Evolutionary conservation across 805 yeast genomes (phyloP).

Genomic region (Yamadazyma phyllophila): DNA sequence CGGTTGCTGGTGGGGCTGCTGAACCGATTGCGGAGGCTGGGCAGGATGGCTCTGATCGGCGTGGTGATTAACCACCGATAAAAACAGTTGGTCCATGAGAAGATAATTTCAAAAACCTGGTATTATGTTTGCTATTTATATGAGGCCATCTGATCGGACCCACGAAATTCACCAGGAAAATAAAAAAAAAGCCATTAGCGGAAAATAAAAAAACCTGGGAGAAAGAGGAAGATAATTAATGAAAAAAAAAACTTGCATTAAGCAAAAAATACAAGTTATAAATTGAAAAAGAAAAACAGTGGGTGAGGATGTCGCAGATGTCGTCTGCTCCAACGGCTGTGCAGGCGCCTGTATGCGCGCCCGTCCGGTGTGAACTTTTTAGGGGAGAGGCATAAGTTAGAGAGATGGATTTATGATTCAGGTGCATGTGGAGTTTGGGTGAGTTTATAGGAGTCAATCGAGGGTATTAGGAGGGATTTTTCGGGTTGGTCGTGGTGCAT

Average conservation of each 20-base stretch:
- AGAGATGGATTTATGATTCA: no score
- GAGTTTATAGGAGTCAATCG: no score
- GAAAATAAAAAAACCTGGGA: neutral
- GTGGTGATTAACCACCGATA: slow-evolving; percentile 14
- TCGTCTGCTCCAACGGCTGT: neutral
- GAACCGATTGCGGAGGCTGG: neutral
- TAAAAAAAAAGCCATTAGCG: neutral
- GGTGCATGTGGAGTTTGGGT: no score
- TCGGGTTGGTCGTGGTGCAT: no score
- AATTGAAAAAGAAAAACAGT: neutral
- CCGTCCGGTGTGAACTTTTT: neutral
- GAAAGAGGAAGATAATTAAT: neutral
- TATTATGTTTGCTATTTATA: slow-evolving; percentile 1
- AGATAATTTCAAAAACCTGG: neutral
- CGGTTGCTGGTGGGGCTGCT: neutral
- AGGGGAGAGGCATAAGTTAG: no score
- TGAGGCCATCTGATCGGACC: neutral
- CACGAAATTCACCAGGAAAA: neutral
- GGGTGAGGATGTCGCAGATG: neutral
- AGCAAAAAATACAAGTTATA: no score
- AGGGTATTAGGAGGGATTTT: no score
- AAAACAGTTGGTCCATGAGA: slow-evolving; percentile 16
- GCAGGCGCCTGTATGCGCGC: neutral
- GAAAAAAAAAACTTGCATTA: no score
- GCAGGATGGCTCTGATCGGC: neutral